Evolutionary conservation across 352 stramenopile species (phyloP).

Genomic region (Pythium myriotylum): DNA sequence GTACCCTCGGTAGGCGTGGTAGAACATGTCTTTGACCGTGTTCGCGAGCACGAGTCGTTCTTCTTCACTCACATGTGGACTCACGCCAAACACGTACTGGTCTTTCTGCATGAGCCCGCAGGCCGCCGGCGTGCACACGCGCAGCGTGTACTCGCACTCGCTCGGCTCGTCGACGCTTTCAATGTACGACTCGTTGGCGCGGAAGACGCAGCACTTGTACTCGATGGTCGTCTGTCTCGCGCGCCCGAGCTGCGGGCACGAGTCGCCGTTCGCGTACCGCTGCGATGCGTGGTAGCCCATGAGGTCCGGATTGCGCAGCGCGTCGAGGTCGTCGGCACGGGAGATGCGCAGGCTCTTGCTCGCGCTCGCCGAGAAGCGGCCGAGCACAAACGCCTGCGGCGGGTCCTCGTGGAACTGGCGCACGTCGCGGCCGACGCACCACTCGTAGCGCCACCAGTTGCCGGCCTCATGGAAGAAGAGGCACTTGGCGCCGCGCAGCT

Average conservation of each 20-base stretch:
- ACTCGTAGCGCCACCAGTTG: slow-evolving; percentile 88
- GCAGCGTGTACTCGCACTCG: slow-evolving; percentile 61
- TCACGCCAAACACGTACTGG: slow-evolving; percentile 61
- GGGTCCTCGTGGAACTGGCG: slow-evolving; percentile 61
- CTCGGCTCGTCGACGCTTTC: slow-evolving; percentile 56
- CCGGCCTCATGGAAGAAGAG: slow-evolving; percentile 59
- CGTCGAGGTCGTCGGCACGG: slow-evolving; percentile 37
- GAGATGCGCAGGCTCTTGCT: slow-evolving; percentile 47
- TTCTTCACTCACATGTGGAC: slow-evolving; percentile 52
- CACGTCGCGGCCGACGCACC: slow-evolving; percentile 71
- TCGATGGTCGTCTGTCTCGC: slow-evolving; percentile 35
- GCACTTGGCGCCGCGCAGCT: slow-evolving; percentile 50
- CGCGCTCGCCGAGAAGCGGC: slow-evolving; percentile 34
- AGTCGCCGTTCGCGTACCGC: slow-evolving; percentile 45
- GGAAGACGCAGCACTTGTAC: slow-evolving; percentile 79
- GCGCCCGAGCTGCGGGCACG: slow-evolving; percentile 31
- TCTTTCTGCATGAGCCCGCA: slow-evolving; percentile 75
- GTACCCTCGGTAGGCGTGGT: slow-evolving; percentile 89
- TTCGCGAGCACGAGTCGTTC: slow-evolving; percentile 52
- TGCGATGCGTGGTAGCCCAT: slow-evolving; percentile 66
- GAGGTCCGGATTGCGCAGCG: slow-evolving; percentile 47
- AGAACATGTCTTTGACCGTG: slow-evolving; percentile 89
- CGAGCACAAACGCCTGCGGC: slow-evolving; percentile 42
- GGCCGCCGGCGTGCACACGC: slow-evolving; percentile 71
- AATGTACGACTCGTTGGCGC: slow-evolving; percentile 84